Evolutionary conservation across 208 protist genomes (phyloP).

Genomic region (Leishmania tarentolae): DNA sequence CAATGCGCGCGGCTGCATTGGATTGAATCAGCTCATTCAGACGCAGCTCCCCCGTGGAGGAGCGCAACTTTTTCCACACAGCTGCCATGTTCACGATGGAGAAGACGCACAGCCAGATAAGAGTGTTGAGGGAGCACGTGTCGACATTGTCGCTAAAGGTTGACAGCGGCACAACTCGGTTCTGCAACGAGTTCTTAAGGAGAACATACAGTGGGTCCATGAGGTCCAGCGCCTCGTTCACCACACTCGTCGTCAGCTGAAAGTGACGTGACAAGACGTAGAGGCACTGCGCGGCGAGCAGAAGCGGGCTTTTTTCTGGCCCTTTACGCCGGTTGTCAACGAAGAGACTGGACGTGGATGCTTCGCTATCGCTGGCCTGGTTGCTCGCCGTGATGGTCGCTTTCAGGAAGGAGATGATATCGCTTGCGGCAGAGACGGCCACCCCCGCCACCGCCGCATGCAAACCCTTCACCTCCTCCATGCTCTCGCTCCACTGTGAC

Average conservation of each 20-base stretch:
- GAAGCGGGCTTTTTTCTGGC: slow-evolving; percentile 38
- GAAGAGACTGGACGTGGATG: slow-evolving; percentile 15
- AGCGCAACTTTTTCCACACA: slow-evolving; percentile 66
- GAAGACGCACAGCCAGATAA: slow-evolving; percentile 70
- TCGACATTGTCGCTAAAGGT: slow-evolving; percentile 33
- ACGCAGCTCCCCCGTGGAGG: slow-evolving; percentile 33
- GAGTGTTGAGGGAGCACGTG: slow-evolving; percentile 47
- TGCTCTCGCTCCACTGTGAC: slow-evolving; percentile 26
- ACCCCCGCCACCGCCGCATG: slow-evolving; percentile 34
- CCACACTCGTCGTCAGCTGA: slow-evolving; percentile 66
- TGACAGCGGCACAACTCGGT: slow-evolving; percentile 21
- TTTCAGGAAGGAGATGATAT: slow-evolving; percentile 57
- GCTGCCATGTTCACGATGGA: slow-evolving; percentile 69
- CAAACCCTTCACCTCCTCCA: slow-evolving; percentile 30
- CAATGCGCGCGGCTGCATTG: slow-evolving; percentile 41
- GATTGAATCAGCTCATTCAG: slow-evolving; percentile 56
- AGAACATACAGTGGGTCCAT: slow-evolving; percentile 37
- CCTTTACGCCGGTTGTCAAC: slow-evolving; percentile 19
- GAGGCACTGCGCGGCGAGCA: slow-evolving; percentile 79
- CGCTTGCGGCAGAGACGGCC: slow-evolving; percentile 41
- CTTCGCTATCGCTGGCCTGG: slow-evolving; percentile 26
- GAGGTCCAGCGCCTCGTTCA: slow-evolving; percentile 55
- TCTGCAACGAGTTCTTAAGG: slow-evolving; percentile 21
- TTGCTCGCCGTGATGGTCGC: slow-evolving; percentile 16
- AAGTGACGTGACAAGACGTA: slow-evolving; percentile 88